Evolutionary conservation across 2,329 filamentous ascomycete species (phyloP).

Genomic region (Monosporascus cannonballus): DNA sequence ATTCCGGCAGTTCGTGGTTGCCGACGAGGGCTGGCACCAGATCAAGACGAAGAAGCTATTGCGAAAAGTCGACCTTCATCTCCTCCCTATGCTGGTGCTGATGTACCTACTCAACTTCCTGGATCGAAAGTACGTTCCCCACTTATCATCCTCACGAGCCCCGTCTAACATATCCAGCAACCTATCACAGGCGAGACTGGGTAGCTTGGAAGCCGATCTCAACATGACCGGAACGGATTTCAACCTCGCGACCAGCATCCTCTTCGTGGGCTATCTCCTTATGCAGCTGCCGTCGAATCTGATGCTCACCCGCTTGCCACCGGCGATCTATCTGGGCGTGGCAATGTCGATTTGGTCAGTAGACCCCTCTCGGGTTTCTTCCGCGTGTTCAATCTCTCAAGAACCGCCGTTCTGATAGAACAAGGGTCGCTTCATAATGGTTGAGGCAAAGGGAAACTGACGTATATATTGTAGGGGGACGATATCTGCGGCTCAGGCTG

Average conservation of each 20-base stretch:
- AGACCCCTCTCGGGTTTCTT: neutral
- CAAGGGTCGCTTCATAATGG: too few relatives aligned
- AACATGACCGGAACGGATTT: slow-evolving; percentile 50
- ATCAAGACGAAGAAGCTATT: slow-evolving; percentile 29
- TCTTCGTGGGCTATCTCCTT: slow-evolving; percentile 54
- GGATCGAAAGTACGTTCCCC: slow-evolving; percentile 32
- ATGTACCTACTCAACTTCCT: slow-evolving; percentile 53
- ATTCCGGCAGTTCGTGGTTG: slow-evolving; percentile 21
- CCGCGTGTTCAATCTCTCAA: too few relatives aligned
- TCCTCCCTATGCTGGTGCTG: slow-evolving; percentile 47
- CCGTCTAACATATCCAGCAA: slow-evolving; percentile 27
- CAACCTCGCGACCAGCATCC: slow-evolving; percentile 47
- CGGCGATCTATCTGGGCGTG: slow-evolving; percentile 45
- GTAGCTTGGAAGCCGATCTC: slow-evolving; percentile 46
- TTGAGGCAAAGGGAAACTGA: neutral
- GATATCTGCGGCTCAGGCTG: slow-evolving; percentile 39
- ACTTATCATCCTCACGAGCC: neutral
- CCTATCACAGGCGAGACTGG: slow-evolving; percentile 48
- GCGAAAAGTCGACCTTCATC: slow-evolving; percentile 44
- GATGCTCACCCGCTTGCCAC: slow-evolving; percentile 45
- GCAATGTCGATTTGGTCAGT: slow-evolving; percentile 32
- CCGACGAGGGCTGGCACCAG: slow-evolving; percentile 23
- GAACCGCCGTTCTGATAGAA: too few relatives aligned
- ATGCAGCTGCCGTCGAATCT: slow-evolving; percentile 60
- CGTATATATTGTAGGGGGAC: slow-evolving; percentile 11